Conservation (phyloP, 1,284 basidiomycete genomes). For the Vanrija sp. region DNA sequence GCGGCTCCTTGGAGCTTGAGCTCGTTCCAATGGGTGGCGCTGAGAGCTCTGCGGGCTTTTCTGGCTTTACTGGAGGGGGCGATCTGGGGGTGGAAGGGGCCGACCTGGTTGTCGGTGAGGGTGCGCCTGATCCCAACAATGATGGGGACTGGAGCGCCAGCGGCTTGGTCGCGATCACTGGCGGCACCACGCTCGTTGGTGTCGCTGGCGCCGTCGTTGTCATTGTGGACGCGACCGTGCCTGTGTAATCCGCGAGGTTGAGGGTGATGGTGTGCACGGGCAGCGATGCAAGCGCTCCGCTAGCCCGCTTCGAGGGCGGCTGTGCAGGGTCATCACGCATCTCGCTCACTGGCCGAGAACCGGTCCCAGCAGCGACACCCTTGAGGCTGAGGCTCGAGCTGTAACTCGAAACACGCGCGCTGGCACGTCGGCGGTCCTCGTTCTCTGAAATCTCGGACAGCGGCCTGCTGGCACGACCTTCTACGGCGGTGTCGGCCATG, state of each 20-base stretch:
- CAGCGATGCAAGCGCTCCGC: constrained; percentile 6
- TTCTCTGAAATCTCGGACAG: constrained; percentile 22
- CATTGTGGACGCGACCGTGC: constrained; percentile 2
- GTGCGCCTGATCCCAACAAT: background rate
- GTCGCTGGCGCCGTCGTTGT: constrained; percentile 1
- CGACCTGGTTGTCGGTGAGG: background rate
- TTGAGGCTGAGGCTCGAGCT: constrained; percentile 16
- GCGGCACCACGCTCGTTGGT: constrained; percentile 8
- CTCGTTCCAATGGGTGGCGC: background rate
- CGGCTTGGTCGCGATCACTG: background rate
- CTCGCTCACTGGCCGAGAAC: constrained; percentile 29
- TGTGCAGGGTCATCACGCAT: constrained; percentile 19
- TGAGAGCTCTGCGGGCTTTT: constrained; percentile 4
- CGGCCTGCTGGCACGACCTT: constrained; percentile 10
- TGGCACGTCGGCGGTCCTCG: constrained; percentile 13
- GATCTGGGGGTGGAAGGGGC: background rate
- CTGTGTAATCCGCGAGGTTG: constrained; percentile 38
- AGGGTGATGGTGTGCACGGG: constrained; percentile 41
- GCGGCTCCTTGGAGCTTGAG: background rate
- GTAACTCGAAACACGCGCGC: constrained; percentile 17
- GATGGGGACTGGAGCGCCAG: constrained; percentile 1
- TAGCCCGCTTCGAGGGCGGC: constrained; percentile 15
- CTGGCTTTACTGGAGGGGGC: background rate
- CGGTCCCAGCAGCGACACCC: constrained; percentile 3
- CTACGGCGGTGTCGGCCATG: constrained; percentile 9